phyloP scores from a whole-genome alignment of 257 asterid genomes.

The Jacaranda mimosifolia region DNA sequence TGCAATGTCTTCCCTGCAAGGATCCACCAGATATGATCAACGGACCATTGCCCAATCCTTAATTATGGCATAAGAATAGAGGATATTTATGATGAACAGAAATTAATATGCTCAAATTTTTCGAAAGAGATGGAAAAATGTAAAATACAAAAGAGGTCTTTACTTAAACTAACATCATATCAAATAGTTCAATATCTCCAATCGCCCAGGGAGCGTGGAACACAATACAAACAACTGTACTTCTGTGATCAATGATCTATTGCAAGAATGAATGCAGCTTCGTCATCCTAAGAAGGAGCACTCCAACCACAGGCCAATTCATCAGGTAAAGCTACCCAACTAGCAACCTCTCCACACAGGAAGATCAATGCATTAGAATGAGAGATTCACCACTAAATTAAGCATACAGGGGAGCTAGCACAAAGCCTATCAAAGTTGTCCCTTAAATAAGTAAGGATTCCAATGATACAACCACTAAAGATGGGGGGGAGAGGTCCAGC shows the following conservation, averaged over 20 bases:
- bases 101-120: slow-evolving; percentile 1
- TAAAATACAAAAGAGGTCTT: background rate
- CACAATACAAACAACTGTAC: slow-evolving; percentile 12
- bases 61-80: background rate
- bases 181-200: slow-evolving; percentile 19
- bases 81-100: slow-evolving; percentile 15
- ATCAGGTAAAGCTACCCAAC: slow-evolving; percentile 27
- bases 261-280: slow-evolving; percentile 20
- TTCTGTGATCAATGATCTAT: background rate
- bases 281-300: slow-evolving; percentile 24
- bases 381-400: background rate
- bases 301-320: background rate
- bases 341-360: slow-evolving; percentile 18
- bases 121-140: background rate
- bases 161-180: background rate
- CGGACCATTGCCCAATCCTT: slow-evolving; percentile 5
- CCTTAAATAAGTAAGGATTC: slow-evolving; percentile 22
- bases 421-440: background rate
- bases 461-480: background rate
- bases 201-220: slow-evolving; percentile 13
- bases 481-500: background rate
- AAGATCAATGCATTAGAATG: background rate
- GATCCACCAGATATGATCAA: slow-evolving; percentile 20
- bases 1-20: slow-evolving; percentile 21
- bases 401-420: slow-evolving; percentile 7